These are phyloP conservation scores for Ophiostoma sp. DNA, from an alignment of 2,329 filamentous ascomycete genomes.

Conservation along the genomic window DNA sequence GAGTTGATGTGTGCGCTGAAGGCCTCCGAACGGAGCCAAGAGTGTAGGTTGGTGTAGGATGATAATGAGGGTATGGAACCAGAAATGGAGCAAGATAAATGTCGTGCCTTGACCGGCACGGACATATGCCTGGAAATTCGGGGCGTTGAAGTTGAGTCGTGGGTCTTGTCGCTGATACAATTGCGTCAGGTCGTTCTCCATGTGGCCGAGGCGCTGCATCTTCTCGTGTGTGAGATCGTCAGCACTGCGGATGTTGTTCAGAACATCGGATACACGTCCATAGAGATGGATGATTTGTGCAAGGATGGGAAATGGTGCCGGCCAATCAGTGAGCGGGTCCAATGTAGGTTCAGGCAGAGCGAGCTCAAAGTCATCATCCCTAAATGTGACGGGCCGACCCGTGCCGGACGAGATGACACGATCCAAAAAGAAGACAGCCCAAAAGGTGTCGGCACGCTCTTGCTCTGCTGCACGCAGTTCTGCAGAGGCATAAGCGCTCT, in stretches of 20 bases:
- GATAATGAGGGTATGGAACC: conserved; percentile 86
- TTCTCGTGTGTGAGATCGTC: conserved; percentile 75
- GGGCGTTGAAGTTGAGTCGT: conserved; percentile 77
- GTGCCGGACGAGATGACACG: conserved; percentile 85
- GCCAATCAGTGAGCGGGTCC: conserved; percentile 65
- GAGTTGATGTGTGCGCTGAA: conserved; percentile 64
- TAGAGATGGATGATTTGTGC: conserved; percentile 85
- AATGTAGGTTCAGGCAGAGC: conserved; percentile 58
- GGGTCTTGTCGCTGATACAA: conserved; percentile 72
- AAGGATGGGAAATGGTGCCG: conserved; percentile 75
- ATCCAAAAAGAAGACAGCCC: conserved; percentile 86
- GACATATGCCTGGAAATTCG: conserved; percentile 84
- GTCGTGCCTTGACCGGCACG: conserved; percentile 79
- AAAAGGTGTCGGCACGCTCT: conserved; percentile 83
- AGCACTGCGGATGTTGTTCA: conserved; percentile 76
- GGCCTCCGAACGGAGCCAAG: conserved; percentile 69
- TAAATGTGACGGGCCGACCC: conserved; percentile 77
- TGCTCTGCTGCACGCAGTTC: conserved; percentile 70
- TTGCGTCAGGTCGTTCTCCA: conserved; percentile 76
- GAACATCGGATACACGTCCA: conserved; percentile 76
- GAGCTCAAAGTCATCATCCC: conserved; percentile 82
- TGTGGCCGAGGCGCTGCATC: conserved; percentile 68
- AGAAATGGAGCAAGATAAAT: conserved; percentile 83
- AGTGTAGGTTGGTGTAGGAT: conserved; percentile 82
- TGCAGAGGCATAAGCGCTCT: conserved; percentile 45